A percentile compares a stretch with the other conserved stretches of the same genome.
phyloP scores from a whole-genome alignment of 2,329 filamentous ascomycete genomes.

The Stylonectria norvegica region DNA sequence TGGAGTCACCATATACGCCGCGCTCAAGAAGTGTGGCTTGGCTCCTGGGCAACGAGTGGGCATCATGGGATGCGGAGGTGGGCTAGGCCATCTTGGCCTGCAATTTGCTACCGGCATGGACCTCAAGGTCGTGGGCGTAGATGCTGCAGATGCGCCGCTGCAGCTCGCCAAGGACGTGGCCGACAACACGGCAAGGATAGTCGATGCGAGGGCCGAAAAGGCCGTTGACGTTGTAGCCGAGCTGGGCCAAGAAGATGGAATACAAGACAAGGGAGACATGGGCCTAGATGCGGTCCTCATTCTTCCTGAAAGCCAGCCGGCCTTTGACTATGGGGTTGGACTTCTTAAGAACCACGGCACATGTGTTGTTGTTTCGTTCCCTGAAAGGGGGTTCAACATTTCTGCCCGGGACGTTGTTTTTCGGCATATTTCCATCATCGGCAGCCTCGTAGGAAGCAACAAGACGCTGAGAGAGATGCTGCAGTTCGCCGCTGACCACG shows the following conservation, averaged over 20 bases:
- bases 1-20: constrained; percentile 11
- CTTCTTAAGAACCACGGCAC: constrained; percentile 5
- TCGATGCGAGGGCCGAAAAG: constrained; percentile 1
- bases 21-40: constrained; percentile 3
- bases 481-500: constrained; percentile 1
- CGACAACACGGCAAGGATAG: neutral
- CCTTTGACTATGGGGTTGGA: constrained; percentile 6
- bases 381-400: constrained; percentile 1
- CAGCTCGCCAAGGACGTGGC: neutral
- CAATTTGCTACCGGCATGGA: constrained; percentile 10
- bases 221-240: neutral
- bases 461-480: constrained; percentile 7
- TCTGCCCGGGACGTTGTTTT: constrained; percentile 8
- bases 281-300: constrained; percentile 6
- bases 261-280: neutral
- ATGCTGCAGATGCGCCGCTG: constrained; percentile 4
- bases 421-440: constrained; percentile 5
- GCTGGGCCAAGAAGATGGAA: neutral
- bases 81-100: constrained; percentile 9
- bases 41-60: neutral
- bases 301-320: constrained; percentile 4
- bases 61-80: constrained; percentile 10
- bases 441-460: constrained; percentile 7
- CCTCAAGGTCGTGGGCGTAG: constrained; percentile 5
- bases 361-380: constrained; percentile 7